Percentiles rank a stretch among this genome's conserved stretches.
Evolutionary conservation across 768 basidiomycete genomes (phyloP).

Genomic region (Suillus spraguei): DNA sequence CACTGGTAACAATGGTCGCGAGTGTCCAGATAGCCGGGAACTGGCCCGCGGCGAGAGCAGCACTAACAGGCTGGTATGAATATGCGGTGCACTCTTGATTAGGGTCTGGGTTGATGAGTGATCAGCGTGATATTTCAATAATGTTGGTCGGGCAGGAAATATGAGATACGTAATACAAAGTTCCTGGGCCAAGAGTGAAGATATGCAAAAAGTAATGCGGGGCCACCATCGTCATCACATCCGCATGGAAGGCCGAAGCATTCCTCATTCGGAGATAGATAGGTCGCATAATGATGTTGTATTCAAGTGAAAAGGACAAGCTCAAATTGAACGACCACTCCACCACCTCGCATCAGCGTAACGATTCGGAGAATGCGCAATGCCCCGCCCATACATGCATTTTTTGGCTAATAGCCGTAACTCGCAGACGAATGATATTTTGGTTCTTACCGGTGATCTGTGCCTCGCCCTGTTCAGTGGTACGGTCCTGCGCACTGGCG

Average conservation of each 20-base stretch:
- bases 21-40: constrained; percentile 51
- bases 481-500: constrained; percentile 29
- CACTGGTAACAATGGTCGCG: constrained; percentile 44
- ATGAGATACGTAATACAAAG: neutral
- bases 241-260: neutral
- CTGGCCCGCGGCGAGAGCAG: constrained; percentile 24
- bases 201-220: too few species aligned
- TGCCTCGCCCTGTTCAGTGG: constrained; percentile 38
- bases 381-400: too few species aligned
- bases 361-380: neutral
- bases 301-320: neutral
- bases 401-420: neutral
- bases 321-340: neutral
- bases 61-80: constrained; percentile 38
- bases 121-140: neutral
- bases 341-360: neutral
- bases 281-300: neutral
- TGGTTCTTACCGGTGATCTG: constrained; percentile 37
- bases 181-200: neutral
- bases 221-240: neutral
- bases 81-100: constrained; percentile 47
- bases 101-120: constrained; percentile 26
- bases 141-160: neutral
- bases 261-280: neutral
- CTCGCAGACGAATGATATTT: neutral